Conservation (phyloP, 129 eudicot species). For the Flaveria brownii region DNA sequence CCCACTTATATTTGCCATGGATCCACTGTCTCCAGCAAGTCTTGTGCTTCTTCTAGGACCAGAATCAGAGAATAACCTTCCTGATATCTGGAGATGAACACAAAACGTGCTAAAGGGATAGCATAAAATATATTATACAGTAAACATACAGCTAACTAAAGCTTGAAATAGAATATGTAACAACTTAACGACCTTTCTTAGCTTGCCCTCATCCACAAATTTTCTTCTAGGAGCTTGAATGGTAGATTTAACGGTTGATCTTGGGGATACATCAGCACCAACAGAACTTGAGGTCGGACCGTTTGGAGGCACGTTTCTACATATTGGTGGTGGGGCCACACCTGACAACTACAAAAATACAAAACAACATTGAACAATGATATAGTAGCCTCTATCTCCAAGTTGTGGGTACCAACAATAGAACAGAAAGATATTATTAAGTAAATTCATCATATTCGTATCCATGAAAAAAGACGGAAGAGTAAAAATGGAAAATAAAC, state of each 20-base stretch:
- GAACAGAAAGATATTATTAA: neutral
- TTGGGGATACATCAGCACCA: constrained; percentile 71
- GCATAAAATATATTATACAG: constrained; percentile 11
- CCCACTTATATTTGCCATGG: constrained; percentile 45
- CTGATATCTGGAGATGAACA: constrained; percentile 69
- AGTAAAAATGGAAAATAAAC: neutral
- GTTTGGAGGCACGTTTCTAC: constrained; percentile 67
- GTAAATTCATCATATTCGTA: neutral
- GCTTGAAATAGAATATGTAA: neutral
- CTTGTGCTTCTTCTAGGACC: constrained; percentile 91
- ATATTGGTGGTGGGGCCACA: constrained; percentile 88
- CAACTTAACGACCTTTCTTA: constrained; percentile 68
- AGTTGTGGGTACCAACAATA: neutral
- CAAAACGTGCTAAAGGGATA: constrained; percentile 1
- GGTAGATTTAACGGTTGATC: constrained; percentile 66
- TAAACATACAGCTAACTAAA: neutral
- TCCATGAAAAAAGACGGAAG: neutral
- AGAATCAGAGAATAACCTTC: constrained; percentile 93
- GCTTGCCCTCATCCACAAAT: constrained; percentile 91
- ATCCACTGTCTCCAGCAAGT: constrained; percentile 78
- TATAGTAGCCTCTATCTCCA: neutral
- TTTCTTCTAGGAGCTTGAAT: constrained; percentile 93
- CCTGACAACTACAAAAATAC: constrained; percentile 74
- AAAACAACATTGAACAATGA: constrained; percentile 19
- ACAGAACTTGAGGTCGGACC: constrained; percentile 50